Evolutionary conservation across 179 eudicot genomes (phyloP), one percentile per base, ranked within the genome.

Genomic region (Amaranthus tricolor): DNA sequence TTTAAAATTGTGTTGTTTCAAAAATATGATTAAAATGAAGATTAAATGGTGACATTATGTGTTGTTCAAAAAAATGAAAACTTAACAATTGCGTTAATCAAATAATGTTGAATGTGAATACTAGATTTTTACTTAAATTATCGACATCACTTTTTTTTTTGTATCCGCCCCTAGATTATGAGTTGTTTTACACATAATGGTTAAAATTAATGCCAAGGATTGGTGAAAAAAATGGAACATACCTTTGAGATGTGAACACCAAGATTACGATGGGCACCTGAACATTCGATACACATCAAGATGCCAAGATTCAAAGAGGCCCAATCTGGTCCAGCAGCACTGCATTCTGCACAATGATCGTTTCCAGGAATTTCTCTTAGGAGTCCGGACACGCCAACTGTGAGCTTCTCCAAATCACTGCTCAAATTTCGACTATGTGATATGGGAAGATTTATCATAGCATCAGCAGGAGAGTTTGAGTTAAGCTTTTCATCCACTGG

Each of bases 161-260:
- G n/a, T n/a, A n/a, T n/a, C n/a, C n/a, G n/a, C n/a, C n/a, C n/a
- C n/a, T n/a, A n/a, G n/a, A n/a, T n/a, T n/a, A 64, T 44, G 50
- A 10, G 69, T 58, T 67, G 61, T 53, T 70, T 70, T 63, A 14
- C 50, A 49, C 60, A 50, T 16, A 6, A 13, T 61, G 63, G 7
- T 48, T 7, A 57, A 55, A 14, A 59, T 11, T 68, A 24, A 21
- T 14, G 71, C 20, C 11, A 40, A 21, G 49, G 17, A 12, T 54
- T 17, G 51, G 56, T 44, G 51, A 21, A 56, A 40, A 66, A 69
- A 19, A 48, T 52, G 45, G 15, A 59, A 53, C 17, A 47, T 79
- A 94, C 98, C 98, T 94, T 94, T 71, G 98, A 94, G 78, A 92
- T 88, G 80, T 94, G 98, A 82, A 94, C 98, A 74, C 98, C 98